phyloP scores from a whole-genome alignment of 306 rosid genomes.

The Trifolium subterraneum region DNA sequence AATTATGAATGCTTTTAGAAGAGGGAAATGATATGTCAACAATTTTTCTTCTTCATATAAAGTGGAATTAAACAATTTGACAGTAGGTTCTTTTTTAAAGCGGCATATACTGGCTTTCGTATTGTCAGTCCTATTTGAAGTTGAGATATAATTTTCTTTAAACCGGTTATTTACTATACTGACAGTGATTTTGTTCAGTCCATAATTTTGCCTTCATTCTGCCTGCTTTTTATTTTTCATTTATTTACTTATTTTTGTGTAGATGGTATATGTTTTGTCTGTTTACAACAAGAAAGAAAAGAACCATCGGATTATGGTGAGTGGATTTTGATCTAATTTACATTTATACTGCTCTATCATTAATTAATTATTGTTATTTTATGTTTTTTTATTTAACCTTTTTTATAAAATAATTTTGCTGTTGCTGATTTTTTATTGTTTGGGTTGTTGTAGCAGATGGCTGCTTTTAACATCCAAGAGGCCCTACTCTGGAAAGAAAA shows the following conservation, averaged over 20 bases:
- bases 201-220: slow-evolving; percentile 10
- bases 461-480: slow-evolving; percentile 99
- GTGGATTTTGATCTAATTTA: slow-evolving; percentile 44
- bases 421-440: slow-evolving; percentile 24
- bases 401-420: background rate
- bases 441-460: slow-evolving; percentile 74
- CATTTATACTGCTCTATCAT: background rate
- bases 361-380: slow-evolving; percentile 9
- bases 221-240: background rate
- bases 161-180: slow-evolving; percentile 13
- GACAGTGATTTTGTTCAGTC: slow-evolving; percentile 29
- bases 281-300: slow-evolving; percentile 95
- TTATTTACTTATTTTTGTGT: slow-evolving; percentile 47
- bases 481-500: slow-evolving; percentile 94
- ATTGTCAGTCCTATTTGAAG: slow-evolving; percentile 18
- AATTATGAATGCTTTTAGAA: slow-evolving; percentile 26
- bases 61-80: slow-evolving; percentile 37
- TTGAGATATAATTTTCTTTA: background rate
- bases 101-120: slow-evolving; percentile 31
- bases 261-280: slow-evolving; percentile 98
- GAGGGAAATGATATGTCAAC: background rate
- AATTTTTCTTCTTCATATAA: slow-evolving; percentile 17
- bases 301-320: slow-evolving; percentile 85
- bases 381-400: background rate
- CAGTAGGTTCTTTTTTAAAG: slow-evolving; percentile 14